Base-by-base conservation (phyloP, 768 basidiomycete species). In the Sarcodon aspratus region DNA sequence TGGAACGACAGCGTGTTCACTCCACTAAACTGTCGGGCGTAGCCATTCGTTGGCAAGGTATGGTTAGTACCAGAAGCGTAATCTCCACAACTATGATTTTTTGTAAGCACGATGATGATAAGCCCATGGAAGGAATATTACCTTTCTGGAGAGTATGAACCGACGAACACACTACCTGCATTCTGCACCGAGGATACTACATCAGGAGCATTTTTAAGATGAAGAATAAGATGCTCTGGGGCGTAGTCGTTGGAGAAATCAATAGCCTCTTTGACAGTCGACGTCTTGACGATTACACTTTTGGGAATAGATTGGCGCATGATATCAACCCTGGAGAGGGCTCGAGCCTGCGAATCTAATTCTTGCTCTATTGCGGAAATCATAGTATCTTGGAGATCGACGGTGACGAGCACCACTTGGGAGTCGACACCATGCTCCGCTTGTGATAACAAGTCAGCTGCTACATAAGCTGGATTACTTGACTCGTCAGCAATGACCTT, bases 41-140 rank as follows among this genome's bases (percentile, higher is more conserved):
- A 99, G 18, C 95, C 93, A 53, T 91, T 92, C 9, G 90, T 96
- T 35, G 95, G 95, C 18, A 99, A 72, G 0, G 95, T 98, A 70
- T 99, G 96, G 65, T 99, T 99, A 7, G 96, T 98, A 15, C 96
- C 96, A 0, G 95, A 98, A 6, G 95, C 95, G 58, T 98, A 99
- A 65, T 99, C 96, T 32, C 96, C 96, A 64, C 92, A 97, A 56
- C 95, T 97, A 56, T 35, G 44, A 0, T 27, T 13, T 4, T 32
- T 45, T 50, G 43, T 46, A 33, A 34, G 32, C 21, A n/a, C 17
- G 12, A 12, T 15, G 15, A 11, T 34, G 21, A 37, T 44, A 7
- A 6, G 45, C 33, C 12, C 12, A 44, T 9, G 44, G 32, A 13
- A 11, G 54, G 53, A n/a, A 18, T 55, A 67, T 47, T 60, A 93